phyloP scores from a whole-genome alignment of 208 protist genomes.

The Acanthamoeba lenticulata region DNA sequence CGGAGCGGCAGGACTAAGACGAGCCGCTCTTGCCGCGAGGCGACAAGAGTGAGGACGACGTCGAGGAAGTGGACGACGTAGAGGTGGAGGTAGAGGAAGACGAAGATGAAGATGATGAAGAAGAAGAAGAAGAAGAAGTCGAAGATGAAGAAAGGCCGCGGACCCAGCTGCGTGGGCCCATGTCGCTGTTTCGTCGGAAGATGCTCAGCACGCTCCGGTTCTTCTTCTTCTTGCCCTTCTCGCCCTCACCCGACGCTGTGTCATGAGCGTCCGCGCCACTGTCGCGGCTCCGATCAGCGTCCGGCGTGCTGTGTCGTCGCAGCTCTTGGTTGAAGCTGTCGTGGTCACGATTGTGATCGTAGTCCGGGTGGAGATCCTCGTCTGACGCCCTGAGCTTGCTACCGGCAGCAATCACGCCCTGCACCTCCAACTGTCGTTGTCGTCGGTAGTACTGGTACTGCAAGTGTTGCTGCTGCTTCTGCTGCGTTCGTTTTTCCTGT shows the following conservation, averaged over 20 bases:
- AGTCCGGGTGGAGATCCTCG: not conserved
- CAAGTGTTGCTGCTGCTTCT: not conserved
- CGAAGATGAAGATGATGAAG: not conserved
- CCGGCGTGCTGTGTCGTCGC: not conserved
- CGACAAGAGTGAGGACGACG: too few relatives aligned
- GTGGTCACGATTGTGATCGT: not conserved
- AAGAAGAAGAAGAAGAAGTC: not conserved
- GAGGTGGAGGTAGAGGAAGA: not conserved
- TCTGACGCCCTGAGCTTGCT: too few relatives aligned
- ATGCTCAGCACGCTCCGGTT: not conserved
- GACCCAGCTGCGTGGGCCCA: not conserved
- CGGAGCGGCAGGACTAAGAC: too few relatives aligned
- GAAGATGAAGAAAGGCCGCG: not conserved
- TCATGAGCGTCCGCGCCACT: not conserved
- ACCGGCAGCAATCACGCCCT: not conserved
- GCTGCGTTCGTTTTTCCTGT: not conserved
- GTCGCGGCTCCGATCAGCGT: not conserved
- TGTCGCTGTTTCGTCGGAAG: conserved; percentile 15
- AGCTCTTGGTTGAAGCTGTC: not conserved
- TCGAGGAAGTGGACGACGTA: too few relatives aligned
- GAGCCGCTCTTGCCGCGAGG: too few relatives aligned
- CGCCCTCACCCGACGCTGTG: not conserved
- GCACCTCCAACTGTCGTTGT: not conserved
- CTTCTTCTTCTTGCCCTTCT: conserved; percentile 13
- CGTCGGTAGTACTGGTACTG: conserved; percentile 32